These are phyloP conservation scores for Alternaria sp. DNA, from an alignment of 2,329 filamentous ascomycete species.

Conservation along the genomic window DNA sequence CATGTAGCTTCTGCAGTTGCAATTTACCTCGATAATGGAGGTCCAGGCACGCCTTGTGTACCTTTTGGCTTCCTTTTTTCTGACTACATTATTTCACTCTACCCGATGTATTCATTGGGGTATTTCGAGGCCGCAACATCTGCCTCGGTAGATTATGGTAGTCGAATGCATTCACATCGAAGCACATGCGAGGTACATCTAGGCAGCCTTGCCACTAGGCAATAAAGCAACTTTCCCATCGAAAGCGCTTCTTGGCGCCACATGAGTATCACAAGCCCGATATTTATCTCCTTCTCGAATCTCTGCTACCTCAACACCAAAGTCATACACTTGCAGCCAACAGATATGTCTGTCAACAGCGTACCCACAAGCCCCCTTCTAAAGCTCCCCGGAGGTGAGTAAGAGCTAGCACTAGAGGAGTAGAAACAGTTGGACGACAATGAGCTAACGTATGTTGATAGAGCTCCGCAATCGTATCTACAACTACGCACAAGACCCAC, in stretches of 20 bases:
- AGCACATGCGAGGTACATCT: background rate
- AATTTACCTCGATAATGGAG: background rate
- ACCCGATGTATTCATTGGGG: slow-evolving; percentile 27
- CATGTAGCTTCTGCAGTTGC: background rate
- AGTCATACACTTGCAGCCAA: background rate
- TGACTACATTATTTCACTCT: background rate
- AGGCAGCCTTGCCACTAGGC: background rate
- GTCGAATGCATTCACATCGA: background rate
- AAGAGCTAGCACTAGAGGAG: background rate
- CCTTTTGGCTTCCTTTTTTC: background rate
- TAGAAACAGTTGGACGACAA: background rate
- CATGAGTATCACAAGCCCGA: background rate
- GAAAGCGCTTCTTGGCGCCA: background rate
- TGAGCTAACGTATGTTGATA: background rate
- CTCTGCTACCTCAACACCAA: background rate
- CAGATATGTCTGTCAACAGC: background rate
- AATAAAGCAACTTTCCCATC: background rate
- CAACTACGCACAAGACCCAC: background rate
- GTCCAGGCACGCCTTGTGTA: background rate
- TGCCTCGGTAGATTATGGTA: background rate
- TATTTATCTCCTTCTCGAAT: background rate
- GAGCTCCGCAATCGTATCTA: background rate
- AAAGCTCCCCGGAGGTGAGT: background rate
- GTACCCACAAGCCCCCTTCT: background rate
- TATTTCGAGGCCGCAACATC: slow-evolving; percentile 27